Evolutionary conservation across 2,329 filamentous ascomycete species (phyloP).

Genomic region (Stagonosporopsis chrysanthemi): DNA sequence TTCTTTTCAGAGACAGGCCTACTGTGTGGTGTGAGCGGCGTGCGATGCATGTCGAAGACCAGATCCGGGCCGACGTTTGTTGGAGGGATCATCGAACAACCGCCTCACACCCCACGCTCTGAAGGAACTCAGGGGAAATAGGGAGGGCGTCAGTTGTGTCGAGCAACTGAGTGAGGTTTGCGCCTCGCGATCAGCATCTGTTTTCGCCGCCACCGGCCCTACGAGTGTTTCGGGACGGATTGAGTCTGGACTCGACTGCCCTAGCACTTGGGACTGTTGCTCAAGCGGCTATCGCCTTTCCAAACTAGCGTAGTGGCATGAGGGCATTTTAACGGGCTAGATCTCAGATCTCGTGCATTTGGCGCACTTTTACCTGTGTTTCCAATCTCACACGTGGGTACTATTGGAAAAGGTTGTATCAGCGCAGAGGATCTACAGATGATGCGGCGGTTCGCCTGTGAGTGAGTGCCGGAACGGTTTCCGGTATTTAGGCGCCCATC

Average conservation of each 20-base stretch:
- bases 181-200: neutral
- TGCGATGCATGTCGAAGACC: constrained; percentile 10
- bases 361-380: constrained; percentile 1
- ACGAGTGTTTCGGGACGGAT: neutral
- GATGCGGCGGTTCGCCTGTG: neutral
- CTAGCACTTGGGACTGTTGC: constrained; percentile 1
- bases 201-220: constrained; percentile 8
- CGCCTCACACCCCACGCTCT: constrained; percentile 12
- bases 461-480: neutral
- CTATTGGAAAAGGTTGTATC: too few species aligned
- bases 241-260: constrained; percentile 13
- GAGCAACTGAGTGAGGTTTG: constrained; percentile 5
- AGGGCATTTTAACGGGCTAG: neutral
- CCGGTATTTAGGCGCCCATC: too few species aligned
- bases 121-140: neutral
- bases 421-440: too few species aligned
- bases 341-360: neutral
- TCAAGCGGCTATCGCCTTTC: neutral
- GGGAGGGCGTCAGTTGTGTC: constrained; percentile 1
- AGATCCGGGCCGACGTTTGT: constrained; percentile 1
- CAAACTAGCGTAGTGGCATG: neutral
- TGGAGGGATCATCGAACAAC: neutral
- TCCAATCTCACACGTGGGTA: neutral
- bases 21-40: neutral
- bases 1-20: constrained; percentile 25